Evolutionary conservation across 2,329 filamentous ascomycete species (phyloP).

Genomic region (Colletotrichum euphorbiae): DNA sequence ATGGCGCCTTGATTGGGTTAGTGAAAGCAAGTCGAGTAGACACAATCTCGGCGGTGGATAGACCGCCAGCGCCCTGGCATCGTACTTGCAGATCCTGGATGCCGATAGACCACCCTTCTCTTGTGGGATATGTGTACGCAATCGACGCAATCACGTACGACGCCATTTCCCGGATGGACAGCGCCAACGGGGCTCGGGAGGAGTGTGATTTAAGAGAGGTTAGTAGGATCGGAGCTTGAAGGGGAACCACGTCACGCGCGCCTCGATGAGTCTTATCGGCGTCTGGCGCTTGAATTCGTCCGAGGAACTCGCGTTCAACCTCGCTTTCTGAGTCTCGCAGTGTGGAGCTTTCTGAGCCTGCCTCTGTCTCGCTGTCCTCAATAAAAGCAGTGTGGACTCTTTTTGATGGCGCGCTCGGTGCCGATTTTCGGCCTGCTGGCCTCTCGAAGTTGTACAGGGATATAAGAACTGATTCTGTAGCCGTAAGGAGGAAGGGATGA

Average conservation of each 20-base stretch:
- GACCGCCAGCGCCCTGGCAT: constrained; percentile 36
- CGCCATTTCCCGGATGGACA: constrained; percentile 80
- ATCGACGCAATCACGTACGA: constrained; percentile 81
- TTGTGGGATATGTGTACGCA: constrained; percentile 84
- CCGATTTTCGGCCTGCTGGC: neutral
- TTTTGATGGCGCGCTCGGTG: constrained; percentile 3
- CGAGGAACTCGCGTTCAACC: neutral
- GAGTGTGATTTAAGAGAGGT: constrained; percentile 85
- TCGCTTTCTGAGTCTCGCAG: constrained; percentile 26
- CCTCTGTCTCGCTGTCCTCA: constrained; percentile 22
- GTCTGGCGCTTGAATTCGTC: neutral
- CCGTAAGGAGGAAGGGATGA: constrained; percentile 81
- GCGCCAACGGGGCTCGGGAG: constrained; percentile 79
- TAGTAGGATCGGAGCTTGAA: constrained; percentile 68
- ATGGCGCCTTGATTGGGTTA: constrained; percentile 45
- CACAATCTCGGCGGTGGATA: constrained; percentile 47
- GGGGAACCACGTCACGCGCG: constrained; percentile 6
- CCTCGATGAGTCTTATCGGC: neutral
- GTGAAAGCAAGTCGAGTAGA: constrained; percentile 57
- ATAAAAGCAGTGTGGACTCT: neutral
- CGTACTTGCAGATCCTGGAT: constrained; percentile 87
- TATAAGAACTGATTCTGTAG: constrained; percentile 78
- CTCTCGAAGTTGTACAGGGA: constrained; percentile 78
- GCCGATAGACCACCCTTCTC: constrained; percentile 87
- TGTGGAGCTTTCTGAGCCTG: constrained; percentile 24